Evolutionary conservation across 2,329 filamentous ascomycete genomes (phyloP), one percentile per base, ranked within the genome.

Genomic region (Capronia coronata): DNA sequence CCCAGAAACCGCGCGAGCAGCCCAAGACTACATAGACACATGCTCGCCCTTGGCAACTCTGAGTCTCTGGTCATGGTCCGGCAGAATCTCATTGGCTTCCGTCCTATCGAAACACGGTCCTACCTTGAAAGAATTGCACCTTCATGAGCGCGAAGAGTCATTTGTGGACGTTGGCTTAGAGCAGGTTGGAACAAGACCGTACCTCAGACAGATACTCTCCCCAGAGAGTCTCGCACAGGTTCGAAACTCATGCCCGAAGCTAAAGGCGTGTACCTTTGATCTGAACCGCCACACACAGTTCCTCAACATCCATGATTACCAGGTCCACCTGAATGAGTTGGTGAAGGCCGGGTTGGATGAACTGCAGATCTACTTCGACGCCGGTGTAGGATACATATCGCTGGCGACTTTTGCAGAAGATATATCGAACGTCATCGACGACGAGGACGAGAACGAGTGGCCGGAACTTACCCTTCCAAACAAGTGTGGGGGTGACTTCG

Each of bases 51-150:
- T 59, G 21, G 18, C 13, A 23, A 52, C 34, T 9, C 25, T 59
- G 30, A 59, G 56, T 35, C 41, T 59, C n/a, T 59, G 56, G 56
- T 56, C 53, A 8, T 59, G 56, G 56, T 48, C 45, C 11, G 52
- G 47, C 13, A 49, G 34, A 19, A 40, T 56, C 5, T 40, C 40
- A 10, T 29, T 59, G 19, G 2, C n/a, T 2, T 48, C 52, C 11
- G 53, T 59, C 22, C 25, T 59, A 4, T 10, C 23, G 22, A 52
- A 38, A 14, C 56, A 59, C 42, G 56, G 56, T 9, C 21, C 43
- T 10, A 52, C 46, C 14, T 41, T 59, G 13, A 13, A 32, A 18
- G 35, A 34, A 19, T 44, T 59, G 13, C 50, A 57, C 11, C 54
- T 59, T n/a, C 56, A 59, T 38, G 45, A 57, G 32, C 35, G 52